Percentiles rank a stretch among this genome's conserved stretches.
These are phyloP conservation scores for Aethionema arabicum DNA, from an alignment of 345 rosid species.

Conservation along the genomic window DNA sequence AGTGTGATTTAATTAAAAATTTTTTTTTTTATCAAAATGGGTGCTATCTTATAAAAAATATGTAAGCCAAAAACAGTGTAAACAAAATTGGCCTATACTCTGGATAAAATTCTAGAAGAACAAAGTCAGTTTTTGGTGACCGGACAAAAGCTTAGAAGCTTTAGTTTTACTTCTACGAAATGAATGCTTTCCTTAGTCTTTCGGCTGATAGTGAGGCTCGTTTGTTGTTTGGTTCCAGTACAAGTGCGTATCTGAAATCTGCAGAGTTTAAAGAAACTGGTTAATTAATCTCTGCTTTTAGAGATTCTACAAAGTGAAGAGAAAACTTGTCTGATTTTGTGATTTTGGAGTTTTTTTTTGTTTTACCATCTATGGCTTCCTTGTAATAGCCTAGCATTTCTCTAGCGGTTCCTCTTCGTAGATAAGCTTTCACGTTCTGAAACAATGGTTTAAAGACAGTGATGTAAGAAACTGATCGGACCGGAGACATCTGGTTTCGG, in stretches of 20 bases:
- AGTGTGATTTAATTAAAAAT: neutral
- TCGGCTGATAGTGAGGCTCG: slow-evolving; percentile 77
- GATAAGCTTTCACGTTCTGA: slow-evolving; percentile 90
- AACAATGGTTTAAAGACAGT: neutral
- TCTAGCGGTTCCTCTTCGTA: slow-evolving; percentile 94
- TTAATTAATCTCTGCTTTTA: slow-evolving; percentile 2
- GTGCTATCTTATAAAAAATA: too few species aligned
- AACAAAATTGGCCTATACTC: slow-evolving; percentile 39
- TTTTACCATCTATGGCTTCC: slow-evolving; percentile 88
- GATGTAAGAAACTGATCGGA: neutral
- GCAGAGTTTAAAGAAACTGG: slow-evolving; percentile 24
- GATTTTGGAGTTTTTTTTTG: neutral
- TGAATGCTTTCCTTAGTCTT: slow-evolving; percentile 63
- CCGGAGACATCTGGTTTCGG: slow-evolving; percentile 5
- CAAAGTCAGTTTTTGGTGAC: slow-evolving; percentile 19
- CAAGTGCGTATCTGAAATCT: slow-evolving; percentile 83
- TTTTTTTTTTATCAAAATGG: too few species aligned
- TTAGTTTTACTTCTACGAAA: slow-evolving; percentile 4
- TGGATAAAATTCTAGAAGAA: slow-evolving; percentile 17
- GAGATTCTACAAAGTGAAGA: neutral
- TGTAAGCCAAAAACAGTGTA: slow-evolving; percentile 2
- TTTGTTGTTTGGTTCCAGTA: slow-evolving; percentile 95
- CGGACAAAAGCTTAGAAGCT: neutral
- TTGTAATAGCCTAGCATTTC: slow-evolving; percentile 77
- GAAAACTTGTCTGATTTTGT: neutral